Conservation (phyloP, 75 land plant species). For the Cunninghamia lanceolata region DNA sequence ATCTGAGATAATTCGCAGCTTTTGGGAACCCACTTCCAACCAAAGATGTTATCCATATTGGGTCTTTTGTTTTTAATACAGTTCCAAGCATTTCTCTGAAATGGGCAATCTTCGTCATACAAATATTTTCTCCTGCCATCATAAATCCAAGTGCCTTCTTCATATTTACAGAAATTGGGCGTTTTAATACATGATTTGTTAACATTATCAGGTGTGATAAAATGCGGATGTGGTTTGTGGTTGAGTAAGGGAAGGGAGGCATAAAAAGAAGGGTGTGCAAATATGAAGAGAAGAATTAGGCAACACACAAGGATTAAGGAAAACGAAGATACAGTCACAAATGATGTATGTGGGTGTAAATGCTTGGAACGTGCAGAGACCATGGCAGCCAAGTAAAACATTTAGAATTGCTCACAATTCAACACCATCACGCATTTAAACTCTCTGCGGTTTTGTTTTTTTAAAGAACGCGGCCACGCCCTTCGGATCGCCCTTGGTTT, state of each 20-base stretch:
- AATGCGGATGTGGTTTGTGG: background rate
- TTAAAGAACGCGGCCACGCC: no score
- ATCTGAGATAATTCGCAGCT: slow-evolving; percentile 39
- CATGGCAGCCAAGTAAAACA: background rate
- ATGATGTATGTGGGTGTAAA: background rate
- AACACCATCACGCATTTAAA: no score
- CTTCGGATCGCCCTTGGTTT: no score
- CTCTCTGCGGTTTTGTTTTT: no score
- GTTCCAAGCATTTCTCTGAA: slow-evolving; percentile 94
- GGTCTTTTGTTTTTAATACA: slow-evolving; percentile 69
- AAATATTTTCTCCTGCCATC: slow-evolving; percentile 38
- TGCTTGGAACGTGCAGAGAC: background rate
- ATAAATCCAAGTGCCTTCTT: slow-evolving; percentile 53
- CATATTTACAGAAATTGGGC: slow-evolving; percentile 39
- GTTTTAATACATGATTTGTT: background rate
- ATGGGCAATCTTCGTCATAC: slow-evolving; percentile 70
- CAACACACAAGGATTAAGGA: background rate
- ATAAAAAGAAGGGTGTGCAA: background rate
- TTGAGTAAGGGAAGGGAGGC: background rate
- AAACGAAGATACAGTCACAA: background rate
- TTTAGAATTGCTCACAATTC: background rate
- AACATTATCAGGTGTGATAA: background rate
- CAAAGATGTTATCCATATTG: slow-evolving; percentile 58
- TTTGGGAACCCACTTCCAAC: slow-evolving; percentile 78
- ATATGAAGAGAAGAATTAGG: slow-evolving; percentile 1